Conservation (phyloP, 495 filamentous ascomycete genomes). For the Apiosordaria backusii region DNA sequence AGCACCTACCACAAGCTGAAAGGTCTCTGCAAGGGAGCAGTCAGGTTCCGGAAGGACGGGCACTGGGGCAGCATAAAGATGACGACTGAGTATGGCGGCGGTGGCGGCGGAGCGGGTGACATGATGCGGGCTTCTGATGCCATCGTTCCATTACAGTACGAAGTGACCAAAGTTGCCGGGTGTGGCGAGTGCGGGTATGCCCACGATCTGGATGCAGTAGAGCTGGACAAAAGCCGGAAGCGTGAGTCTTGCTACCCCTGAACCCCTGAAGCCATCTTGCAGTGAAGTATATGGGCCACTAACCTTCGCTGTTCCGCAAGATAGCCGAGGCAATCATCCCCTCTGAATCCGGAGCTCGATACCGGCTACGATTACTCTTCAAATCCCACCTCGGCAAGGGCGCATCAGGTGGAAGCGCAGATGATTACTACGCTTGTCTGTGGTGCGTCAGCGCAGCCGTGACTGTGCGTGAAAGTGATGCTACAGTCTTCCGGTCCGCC, state of each 20-base stretch:
- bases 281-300: not conserved
- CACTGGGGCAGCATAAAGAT: constrained; percentile 27
- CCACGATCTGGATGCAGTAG: constrained; percentile 32
- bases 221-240: constrained; percentile 27
- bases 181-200: constrained; percentile 37
- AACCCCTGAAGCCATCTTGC: not conserved
- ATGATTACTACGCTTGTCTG: constrained; percentile 33
- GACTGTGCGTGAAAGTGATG: constrained; percentile 33
- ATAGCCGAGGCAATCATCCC: constrained; percentile 25
- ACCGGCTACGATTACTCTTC: constrained; percentile 37
- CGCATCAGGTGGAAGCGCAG: constrained; percentile 14
- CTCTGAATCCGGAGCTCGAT: constrained; percentile 28
- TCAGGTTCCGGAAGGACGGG: constrained; percentile 20
- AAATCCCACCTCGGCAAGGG: constrained; percentile 34
- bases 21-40: constrained; percentile 28
- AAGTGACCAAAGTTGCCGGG: constrained; percentile 21
- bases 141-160: constrained; percentile 21
- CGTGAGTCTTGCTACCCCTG: constrained; percentile 21
- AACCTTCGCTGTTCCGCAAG: not conserved
- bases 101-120: constrained; percentile 13
- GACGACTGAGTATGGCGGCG: constrained; percentile 17
- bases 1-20: constrained; percentile 26
- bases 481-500: constrained; percentile 37
- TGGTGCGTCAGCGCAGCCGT: constrained; percentile 33
- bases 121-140: constrained; percentile 25